Percentiles rank a stretch among this genome's conserved stretches.
Conservation (phyloP, 768 basidiomycete genomes). For the Boletus subparvulus region DNA sequence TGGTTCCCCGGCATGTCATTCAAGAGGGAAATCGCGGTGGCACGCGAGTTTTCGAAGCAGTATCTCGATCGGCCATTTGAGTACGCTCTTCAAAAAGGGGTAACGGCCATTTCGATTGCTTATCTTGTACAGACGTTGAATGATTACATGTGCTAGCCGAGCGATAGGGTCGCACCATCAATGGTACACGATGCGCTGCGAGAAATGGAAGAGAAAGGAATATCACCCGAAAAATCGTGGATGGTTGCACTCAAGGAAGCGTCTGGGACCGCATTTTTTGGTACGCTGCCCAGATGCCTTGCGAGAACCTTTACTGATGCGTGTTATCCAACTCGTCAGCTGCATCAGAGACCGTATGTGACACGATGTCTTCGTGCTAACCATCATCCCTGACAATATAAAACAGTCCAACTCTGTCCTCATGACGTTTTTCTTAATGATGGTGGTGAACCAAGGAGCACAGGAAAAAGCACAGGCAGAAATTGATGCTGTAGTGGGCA, state of each 20-base stretch:
- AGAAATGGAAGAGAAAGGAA: background rate
- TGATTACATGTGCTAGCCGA: background rate
- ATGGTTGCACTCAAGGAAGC: background rate
- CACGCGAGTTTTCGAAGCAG: background rate
- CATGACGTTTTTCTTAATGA: constrained; percentile 13
- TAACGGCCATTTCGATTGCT: background rate
- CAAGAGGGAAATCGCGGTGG: background rate
- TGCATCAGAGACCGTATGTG: constrained; percentile 4
- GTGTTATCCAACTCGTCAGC: background rate
- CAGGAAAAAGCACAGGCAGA: constrained; percentile 8
- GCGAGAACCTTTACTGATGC: background rate
- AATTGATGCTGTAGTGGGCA: constrained; percentile 8
- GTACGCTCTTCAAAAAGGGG: constrained; percentile 1
- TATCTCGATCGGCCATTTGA: constrained; percentile 5
- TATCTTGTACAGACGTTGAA: background rate
- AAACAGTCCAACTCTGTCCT: background rate
- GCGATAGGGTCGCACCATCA: background rate
- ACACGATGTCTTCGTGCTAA: background rate
- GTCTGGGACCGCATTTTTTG: constrained; percentile 3
- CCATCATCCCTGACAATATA: background rate
- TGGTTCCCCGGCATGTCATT: constrained; percentile 8
- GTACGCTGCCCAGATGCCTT: background rate
- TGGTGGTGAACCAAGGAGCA: constrained; percentile 1
- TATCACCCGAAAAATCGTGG: background rate
- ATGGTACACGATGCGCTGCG: constrained; percentile 6